phyloP scores from a whole-genome alignment of 2,329 filamentous ascomycete species.

The Hymenoscyphus albidus region DNA sequence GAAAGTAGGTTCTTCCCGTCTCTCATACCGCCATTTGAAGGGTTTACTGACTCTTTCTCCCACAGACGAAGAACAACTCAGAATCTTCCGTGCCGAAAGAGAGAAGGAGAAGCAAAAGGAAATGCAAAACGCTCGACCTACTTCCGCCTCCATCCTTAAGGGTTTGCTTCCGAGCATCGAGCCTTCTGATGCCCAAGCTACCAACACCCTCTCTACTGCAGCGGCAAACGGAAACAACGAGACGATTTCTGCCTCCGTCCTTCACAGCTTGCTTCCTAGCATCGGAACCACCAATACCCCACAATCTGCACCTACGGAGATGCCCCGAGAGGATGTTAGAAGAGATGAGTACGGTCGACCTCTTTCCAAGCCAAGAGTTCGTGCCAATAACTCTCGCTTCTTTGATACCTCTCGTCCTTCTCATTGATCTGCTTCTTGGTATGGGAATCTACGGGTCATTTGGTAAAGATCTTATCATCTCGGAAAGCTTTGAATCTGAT shows the following conservation, averaged over 20 bases:
- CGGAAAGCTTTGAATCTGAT: background rate
- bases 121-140: background rate
- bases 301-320: background rate
- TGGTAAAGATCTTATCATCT: background rate
- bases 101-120: slow-evolving; percentile 1
- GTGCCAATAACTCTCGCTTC: background rate
- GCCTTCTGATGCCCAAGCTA: background rate
- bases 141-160: background rate
- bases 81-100: background rate
- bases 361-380: background rate
- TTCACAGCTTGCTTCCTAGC: background rate
- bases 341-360: slow-evolving; percentile 1
- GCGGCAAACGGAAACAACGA: background rate
- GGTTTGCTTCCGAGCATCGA: background rate
- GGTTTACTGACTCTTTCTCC: background rate
- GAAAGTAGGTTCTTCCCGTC: background rate
- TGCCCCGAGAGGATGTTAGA: background rate
- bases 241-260: background rate
- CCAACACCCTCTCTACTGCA: background rate
- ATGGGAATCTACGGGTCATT: background rate
- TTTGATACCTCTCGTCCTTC: background rate
- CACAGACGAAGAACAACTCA: background rate
- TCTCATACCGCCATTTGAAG: background rate
- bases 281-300: background rate
- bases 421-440: background rate